A percentile compares a stretch with the other conserved stretches of the same genome.
Conservation (phyloP, 139 green algal genomes). For the Pleodorina starrii region DNA sequence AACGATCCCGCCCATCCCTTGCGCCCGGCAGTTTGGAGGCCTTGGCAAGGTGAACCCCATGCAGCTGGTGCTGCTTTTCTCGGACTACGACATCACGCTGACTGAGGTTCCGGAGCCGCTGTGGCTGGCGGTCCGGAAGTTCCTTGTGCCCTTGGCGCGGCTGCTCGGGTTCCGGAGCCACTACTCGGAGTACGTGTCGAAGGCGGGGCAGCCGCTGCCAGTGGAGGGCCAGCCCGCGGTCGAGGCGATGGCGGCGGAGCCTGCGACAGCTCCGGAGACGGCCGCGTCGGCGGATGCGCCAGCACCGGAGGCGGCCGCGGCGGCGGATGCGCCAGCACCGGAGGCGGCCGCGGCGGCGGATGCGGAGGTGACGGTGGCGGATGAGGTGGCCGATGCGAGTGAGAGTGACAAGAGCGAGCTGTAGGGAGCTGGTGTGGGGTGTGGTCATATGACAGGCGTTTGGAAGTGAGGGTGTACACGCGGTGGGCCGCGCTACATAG, state of each 20-base stretch:
- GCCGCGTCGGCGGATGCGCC: too few relatives aligned
- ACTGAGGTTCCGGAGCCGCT: background rate
- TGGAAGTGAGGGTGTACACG: too few relatives aligned
- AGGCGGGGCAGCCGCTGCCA: background rate
- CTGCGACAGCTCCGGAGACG: background rate
- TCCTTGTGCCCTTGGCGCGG: background rate
- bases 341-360: background rate
- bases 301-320: background rate
- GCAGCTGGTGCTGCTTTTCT: constrained; percentile 20
- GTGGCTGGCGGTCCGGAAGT: background rate
- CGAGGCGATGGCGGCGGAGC: background rate
- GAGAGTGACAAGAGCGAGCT: background rate
- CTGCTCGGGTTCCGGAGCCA: background rate
- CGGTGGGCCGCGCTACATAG: too few relatives aligned
- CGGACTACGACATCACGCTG: background rate
- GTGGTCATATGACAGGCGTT: too few relatives aligned
- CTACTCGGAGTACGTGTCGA: constrained; percentile 18
- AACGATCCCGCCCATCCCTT: too few relatives aligned
- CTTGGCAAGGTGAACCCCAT: constrained; percentile 17
- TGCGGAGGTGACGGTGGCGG: background rate
- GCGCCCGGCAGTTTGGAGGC: constrained; percentile 13
- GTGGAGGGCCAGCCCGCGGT: background rate
- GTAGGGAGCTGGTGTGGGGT: too few relatives aligned
- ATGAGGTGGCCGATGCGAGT: background rate
- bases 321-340: too few relatives aligned